Base-by-base conservation (phyloP, 139 green algal genomes). In the Asterochloris sp. region DNA sequence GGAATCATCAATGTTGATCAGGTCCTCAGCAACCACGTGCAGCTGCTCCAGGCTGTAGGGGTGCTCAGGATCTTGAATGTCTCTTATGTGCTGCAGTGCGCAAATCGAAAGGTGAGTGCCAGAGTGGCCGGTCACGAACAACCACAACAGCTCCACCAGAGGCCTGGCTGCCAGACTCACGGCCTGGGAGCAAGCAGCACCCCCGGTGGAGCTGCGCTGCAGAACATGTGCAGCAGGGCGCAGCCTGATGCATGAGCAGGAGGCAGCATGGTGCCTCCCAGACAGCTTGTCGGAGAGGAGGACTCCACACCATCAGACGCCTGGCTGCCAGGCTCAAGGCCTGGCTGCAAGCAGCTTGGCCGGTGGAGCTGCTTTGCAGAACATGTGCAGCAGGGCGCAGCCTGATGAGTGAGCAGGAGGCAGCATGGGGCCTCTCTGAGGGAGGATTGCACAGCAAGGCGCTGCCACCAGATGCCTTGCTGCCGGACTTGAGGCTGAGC, bases 61-160 rank as follows among this genome's bases (percentile, higher is more conserved):
- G 75, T 99, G 97, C 90, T 99, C 97, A 0, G 97, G 97, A 77
- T 99, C 97, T 12, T 83, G 94, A 61, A 99, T 98, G 89, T 99
- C 95, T 1, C 93, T 89, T 21, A 98, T 89, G 84, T 96, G 92
- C 84, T 97, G 86, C 79, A 82, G 8, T 13, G 29, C 38, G 73
- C 15, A 26, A 23, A 2, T 62, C n/a, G 14, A 69, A 24, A 60
- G 21, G 47, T 82, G 27, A 27, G 60, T 21, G n/a, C 11, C 8
- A 64, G 19, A n/a, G 61, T 66, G 10, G 69, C 69, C 63, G 38
- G 15, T 73, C 16, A 67, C 47, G 84, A 81, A 93, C 92, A 0
- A 90, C 69, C n/a, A 90, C 13, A 73, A 13, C 23, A 62, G 62
- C 62, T 80, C 13, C 26, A 24, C 28, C 27, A 27, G 24, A 60